Percentiles rank a stretch among this genome's conserved stretches.
These are phyloP conservation scores for Hapsidospora chrysogenum DNA, from an alignment of 495 filamentous ascomycete species.

Conservation along the genomic window DNA sequence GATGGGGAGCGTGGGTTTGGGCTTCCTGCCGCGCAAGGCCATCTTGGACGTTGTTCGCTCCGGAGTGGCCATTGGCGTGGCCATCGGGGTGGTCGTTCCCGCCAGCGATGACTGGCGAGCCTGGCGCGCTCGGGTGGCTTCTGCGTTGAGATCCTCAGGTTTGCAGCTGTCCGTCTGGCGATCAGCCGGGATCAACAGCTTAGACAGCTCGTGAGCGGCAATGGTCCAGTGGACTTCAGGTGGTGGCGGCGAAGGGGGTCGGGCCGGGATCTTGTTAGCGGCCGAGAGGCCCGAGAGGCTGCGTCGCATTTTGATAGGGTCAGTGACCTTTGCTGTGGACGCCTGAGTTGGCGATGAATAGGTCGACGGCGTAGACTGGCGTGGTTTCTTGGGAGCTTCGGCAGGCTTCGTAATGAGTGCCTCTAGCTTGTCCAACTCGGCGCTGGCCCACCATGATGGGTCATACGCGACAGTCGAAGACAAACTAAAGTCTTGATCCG, in stretches of 20 bases:
- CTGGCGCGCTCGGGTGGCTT: constrained; percentile 39
- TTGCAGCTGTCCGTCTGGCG: constrained; percentile 56
- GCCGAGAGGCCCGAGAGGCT: constrained; percentile 21
- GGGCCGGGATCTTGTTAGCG: constrained; percentile 12
- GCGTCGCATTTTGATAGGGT: constrained; percentile 35
- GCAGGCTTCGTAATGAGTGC: constrained; percentile 33
- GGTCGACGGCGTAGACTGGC: constrained; percentile 37
- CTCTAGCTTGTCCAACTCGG: constrained; percentile 45
- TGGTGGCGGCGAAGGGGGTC: constrained; percentile 42
- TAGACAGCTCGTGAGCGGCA: constrained; percentile 64
- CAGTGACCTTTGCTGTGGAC: constrained; percentile 56
- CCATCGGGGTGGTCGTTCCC: no score
- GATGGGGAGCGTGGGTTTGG: constrained; percentile 20
- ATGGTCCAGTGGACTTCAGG: constrained; percentile 73
- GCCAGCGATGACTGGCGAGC: constrained; percentile 38
- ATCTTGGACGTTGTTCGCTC: constrained; percentile 38
- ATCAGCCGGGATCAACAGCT: constrained; percentile 58
- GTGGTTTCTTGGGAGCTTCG: constrained; percentile 34
- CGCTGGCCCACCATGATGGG: constrained; percentile 60
- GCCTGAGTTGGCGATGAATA: constrained; percentile 64
- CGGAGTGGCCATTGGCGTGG: constrained; percentile 12
- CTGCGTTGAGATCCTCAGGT: constrained; percentile 56
- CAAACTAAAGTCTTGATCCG: no score
- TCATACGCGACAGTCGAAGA: constrained; percentile 32
- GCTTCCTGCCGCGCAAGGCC: constrained; percentile 58